Evolutionary conservation across 2,329 filamentous ascomycete genomes (phyloP).

Genomic region (Arachnomyces sp.): DNA sequence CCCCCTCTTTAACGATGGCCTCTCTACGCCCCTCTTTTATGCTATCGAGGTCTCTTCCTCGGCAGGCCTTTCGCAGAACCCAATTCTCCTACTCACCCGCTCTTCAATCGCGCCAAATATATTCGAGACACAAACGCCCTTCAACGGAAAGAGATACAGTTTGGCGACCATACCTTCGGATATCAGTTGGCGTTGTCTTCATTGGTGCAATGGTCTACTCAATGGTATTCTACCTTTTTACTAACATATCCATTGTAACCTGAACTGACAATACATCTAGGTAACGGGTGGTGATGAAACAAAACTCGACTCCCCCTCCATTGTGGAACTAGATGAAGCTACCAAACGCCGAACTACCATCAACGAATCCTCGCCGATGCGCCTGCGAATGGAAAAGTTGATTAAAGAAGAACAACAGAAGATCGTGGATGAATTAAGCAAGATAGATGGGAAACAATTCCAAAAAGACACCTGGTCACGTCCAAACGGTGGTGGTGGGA

Average conservation of each 20-base stretch:
- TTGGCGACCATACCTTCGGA: slow-evolving; percentile 40
- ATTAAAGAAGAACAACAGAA: slow-evolving; percentile 87
- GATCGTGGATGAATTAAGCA: slow-evolving; percentile 76
- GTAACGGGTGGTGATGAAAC: slow-evolving; percentile 20
- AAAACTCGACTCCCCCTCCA: slow-evolving; percentile 47
- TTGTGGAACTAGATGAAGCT: slow-evolving; percentile 77
- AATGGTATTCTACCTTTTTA: slow-evolving; percentile 33
- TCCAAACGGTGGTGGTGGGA: slow-evolving; percentile 82
- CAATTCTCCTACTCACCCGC: slow-evolving; percentile 14
- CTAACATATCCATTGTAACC: not conserved
- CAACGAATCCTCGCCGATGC: slow-evolving; percentile 79
- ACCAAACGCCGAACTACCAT: slow-evolving; percentile 72
- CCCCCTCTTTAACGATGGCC: slow-evolving; percentile 19
- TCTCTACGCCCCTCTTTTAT: slow-evolving; percentile 24
- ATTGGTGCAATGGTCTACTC: slow-evolving; percentile 44
- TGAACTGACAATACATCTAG: slow-evolving; percentile 2
- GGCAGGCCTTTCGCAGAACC: slow-evolving; percentile 17
- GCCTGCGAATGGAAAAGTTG: slow-evolving; percentile 92
- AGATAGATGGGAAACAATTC: slow-evolving; percentile 77
- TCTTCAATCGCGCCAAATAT: slow-evolving; percentile 19
- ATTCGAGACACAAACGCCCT: slow-evolving; percentile 16
- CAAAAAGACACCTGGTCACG: slow-evolving; percentile 78
- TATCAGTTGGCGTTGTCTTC: slow-evolving; percentile 43
- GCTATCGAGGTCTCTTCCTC: slow-evolving; percentile 27
- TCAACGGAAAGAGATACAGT: slow-evolving; percentile 28